Conservation (phyloP, 495 filamentous ascomycete genomes). For the Lentithecium fluviatile region DNA sequence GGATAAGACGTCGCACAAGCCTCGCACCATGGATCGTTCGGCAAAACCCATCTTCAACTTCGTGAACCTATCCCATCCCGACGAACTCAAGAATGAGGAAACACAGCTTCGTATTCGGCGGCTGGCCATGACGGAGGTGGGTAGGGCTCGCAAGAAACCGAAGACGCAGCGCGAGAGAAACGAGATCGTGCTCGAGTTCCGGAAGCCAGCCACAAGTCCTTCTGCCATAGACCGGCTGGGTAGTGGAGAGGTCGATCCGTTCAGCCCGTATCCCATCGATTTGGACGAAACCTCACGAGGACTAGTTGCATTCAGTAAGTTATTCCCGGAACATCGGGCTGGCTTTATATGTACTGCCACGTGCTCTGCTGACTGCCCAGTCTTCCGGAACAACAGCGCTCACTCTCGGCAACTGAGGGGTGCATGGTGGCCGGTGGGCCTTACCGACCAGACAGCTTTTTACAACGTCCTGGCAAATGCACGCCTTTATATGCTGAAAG, state of each 20-base stretch:
- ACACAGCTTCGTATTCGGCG: slow-evolving; percentile 17
- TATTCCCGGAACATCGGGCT: background rate
- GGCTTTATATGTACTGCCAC: background rate
- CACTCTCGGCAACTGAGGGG: slow-evolving; percentile 8
- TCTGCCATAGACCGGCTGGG: slow-evolving; percentile 1
- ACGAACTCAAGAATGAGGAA: slow-evolving; percentile 14
- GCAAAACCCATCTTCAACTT: slow-evolving; percentile 11
- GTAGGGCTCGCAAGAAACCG: slow-evolving; percentile 7
- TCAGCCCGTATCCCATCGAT: slow-evolving; percentile 13
- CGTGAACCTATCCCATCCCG: slow-evolving; percentile 15
- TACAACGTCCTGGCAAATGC: slow-evolving; percentile 11
- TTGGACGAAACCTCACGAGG: slow-evolving; percentile 6
- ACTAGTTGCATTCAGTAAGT: slow-evolving; percentile 15
- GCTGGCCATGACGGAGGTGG: slow-evolving; percentile 22
- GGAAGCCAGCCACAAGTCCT: background rate
- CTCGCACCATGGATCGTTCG: slow-evolving; percentile 4
- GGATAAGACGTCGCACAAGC: background rate
- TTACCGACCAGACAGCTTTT: slow-evolving; percentile 6
- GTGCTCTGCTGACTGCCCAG: background rate
- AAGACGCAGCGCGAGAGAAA: slow-evolving; percentile 13
- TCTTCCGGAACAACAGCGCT: slow-evolving; percentile 7
- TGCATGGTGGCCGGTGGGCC: slow-evolving; percentile 9
- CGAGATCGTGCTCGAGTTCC: slow-evolving; percentile 22
- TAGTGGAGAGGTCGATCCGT: slow-evolving; percentile 9
- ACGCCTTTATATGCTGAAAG: slow-evolving; percentile 2